These are phyloP conservation scores for Diplodia seriata DNA, from an alignment of 2,329 filamentous ascomycete genomes.

Conservation along the genomic window DNA sequence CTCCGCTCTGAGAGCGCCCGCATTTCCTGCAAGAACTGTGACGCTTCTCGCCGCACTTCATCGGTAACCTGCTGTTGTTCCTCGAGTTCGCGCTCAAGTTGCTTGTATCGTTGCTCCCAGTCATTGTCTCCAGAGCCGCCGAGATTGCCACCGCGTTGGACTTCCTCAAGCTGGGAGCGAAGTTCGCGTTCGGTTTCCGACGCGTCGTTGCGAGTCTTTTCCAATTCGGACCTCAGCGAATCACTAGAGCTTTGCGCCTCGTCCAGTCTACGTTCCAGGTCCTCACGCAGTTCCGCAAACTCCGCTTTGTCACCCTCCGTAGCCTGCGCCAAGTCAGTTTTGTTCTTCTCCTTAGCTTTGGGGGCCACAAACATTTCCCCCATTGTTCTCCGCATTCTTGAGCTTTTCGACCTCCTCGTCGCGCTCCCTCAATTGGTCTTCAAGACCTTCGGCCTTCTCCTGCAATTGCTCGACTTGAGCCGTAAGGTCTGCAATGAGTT, in stretches of 20 bases:
- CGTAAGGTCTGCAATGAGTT: slow-evolving; percentile 76
- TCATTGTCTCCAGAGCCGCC: slow-evolving; percentile 40
- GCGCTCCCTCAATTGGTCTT: slow-evolving; percentile 71
- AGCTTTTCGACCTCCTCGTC: slow-evolving; percentile 71
- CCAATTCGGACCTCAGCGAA: slow-evolving; percentile 79
- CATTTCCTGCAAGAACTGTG: slow-evolving; percentile 88
- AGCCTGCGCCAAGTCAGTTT: slow-evolving; percentile 43
- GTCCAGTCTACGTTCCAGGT: slow-evolving; percentile 75
- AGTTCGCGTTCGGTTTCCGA: slow-evolving; percentile 68
- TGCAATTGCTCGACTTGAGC: slow-evolving; percentile 76
- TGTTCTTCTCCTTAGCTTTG: slow-evolving; percentile 3
- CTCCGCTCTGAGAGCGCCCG: slow-evolving; percentile 81
- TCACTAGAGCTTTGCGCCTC: slow-evolving; percentile 69
- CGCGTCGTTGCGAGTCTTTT: slow-evolving; percentile 73
- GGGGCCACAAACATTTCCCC: slow-evolving; percentile 50
- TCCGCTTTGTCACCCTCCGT: slow-evolving; percentile 70
- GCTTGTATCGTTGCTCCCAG: slow-evolving; percentile 49
- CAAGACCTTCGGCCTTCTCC: slow-evolving; percentile 74
- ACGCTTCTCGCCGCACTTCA: slow-evolving; percentile 83
- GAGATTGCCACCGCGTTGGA: slow-evolving; percentile 39
- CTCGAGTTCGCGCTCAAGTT: slow-evolving; percentile 66
- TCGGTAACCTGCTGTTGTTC: slow-evolving; percentile 85
- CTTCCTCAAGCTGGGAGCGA: slow-evolving; percentile 67
- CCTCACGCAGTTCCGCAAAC: slow-evolving; percentile 41
- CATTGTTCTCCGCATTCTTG: slow-evolving; percentile 64